phyloP scores from a whole-genome alignment of 352 stramenopile species.

The Pythium dissimile region DNA sequence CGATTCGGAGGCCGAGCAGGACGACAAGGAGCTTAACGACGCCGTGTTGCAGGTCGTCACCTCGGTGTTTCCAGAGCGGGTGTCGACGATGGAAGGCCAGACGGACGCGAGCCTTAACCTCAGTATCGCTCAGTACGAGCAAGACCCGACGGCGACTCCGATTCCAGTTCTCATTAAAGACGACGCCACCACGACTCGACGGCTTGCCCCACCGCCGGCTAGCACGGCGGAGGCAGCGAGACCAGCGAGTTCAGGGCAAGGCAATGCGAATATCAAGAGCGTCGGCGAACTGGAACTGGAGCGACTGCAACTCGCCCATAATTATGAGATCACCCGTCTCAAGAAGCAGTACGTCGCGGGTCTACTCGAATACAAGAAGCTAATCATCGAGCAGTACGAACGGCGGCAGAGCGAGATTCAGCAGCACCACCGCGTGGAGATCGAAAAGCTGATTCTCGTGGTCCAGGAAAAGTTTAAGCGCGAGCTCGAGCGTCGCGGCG shows the following conservation, averaged over 20 bases:
- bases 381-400: slow-evolving; percentile 73
- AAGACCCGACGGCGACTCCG: slow-evolving; percentile 25
- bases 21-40: slow-evolving; percentile 48
- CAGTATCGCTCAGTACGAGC: slow-evolving; percentile 53
- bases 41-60: slow-evolving; percentile 48
- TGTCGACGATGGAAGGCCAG: slow-evolving; percentile 20
- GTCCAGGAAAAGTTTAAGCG: slow-evolving; percentile 61
- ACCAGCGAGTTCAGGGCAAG: neutral
- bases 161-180: slow-evolving; percentile 8
- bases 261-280: neutral
- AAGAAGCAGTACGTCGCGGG: slow-evolving; percentile 59
- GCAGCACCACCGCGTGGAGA: slow-evolving; percentile 54
- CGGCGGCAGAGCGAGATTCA: slow-evolving; percentile 50
- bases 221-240: neutral
- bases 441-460: slow-evolving; percentile 54
- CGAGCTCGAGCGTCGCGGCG: slow-evolving; percentile 47
- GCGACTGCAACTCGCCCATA: slow-evolving; percentile 30
- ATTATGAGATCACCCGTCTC: slow-evolving; percentile 38
- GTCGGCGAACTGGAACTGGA: slow-evolving; percentile 30
- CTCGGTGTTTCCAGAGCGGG: slow-evolving; percentile 38
- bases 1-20: slow-evolving; percentile 32
- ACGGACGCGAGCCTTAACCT: slow-evolving; percentile 35
- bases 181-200: neutral
- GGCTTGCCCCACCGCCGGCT: neutral
- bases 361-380: slow-evolving; percentile 63